Base-by-base conservation (phyloP, 2,329 filamentous ascomycete genomes). In the Aspergillus carbonarius region DNA sequence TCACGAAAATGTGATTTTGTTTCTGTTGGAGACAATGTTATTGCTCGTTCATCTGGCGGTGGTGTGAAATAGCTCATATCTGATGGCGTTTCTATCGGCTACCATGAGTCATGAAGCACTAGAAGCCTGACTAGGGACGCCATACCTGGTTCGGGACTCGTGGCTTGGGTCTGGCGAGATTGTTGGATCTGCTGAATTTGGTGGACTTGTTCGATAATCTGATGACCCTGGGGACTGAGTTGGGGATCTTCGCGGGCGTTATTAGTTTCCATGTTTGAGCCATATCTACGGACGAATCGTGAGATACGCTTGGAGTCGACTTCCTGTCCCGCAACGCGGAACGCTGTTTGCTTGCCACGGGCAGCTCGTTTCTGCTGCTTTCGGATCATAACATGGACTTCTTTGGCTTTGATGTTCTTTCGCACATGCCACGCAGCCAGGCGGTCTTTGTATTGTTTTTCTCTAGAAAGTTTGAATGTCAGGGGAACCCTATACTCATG, bases 361-460 rank as follows among this genome's bases (percentile, higher is more conserved):
- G 72, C 71, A 47, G 72, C 72, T 12, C 72, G 72, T 56, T 74
- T 74, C 54, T 73, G 66, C 57, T 75, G 70, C 49, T 75, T 75
- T 51, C 72, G 72, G 27, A 74, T 67, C 72, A 75, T 74, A 40
- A 75, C 55, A 40, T 74, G 70, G 39, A 73, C 71, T 58, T 75
- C 72, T 57, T 72, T 72, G 48, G 71, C 70, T 61, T 75, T 75
- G 62, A 75, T 74, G 51, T 75, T 75, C 46, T 75, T 75, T 27
- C 72, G 71, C 42, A 74, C 63, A 59, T 74, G 67, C 72, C 72
- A 75, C 35, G 70, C 68, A 12, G 72, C 70, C 6, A 75, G 68
- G 23, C 72, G 72, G 58, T 74, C 72, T 68, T 74, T 75, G 62
- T 74, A 75, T 64, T 75, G 72, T 61, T 74, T 74, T 66, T 74